phyloP scores from a whole-genome alignment of 1,139 yeast genomes.

The Candida dubliniensis region DNA sequence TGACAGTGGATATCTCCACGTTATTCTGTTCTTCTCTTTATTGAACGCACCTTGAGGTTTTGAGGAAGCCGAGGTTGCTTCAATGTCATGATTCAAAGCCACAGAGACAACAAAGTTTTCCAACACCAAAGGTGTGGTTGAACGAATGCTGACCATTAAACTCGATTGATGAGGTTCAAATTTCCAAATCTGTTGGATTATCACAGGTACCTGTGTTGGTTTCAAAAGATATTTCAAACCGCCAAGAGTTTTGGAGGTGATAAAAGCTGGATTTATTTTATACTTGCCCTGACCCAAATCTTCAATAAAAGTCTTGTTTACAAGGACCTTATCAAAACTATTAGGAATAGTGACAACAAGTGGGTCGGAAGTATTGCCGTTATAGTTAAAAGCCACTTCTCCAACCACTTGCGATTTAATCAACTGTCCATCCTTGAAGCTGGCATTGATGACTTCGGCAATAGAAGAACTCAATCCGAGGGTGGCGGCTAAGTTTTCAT shows the following conservation, averaged over 20 bases:
- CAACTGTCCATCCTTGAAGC: conserved; percentile 64
- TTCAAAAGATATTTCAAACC: conserved; percentile 65
- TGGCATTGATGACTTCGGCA: conserved; percentile 79
- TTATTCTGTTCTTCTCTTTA: conserved; percentile 77
- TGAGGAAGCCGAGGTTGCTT: conserved; percentile 72
- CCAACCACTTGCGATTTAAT: conserved; percentile 66
- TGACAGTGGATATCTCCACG: conserved; percentile 70
- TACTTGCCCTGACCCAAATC: conserved; percentile 30
- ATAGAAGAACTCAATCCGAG: conserved; percentile 67
- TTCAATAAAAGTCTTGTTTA: conserved; percentile 45
- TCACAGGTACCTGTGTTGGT: conserved; percentile 62
- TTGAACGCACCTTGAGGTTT: conserved; percentile 90
- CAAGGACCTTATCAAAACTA: conserved; percentile 34
- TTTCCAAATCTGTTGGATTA: conserved; percentile 83
- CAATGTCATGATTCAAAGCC: conserved; percentile 42
- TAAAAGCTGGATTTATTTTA: conserved; percentile 35
- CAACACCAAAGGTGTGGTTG: conserved; percentile 46
- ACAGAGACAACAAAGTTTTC: conserved; percentile 71
- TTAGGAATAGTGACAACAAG: conserved; percentile 33
- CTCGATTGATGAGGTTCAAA: conserved; percentile 83
- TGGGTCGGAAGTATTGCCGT: conserved; percentile 17
- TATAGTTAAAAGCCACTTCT: conserved; percentile 73
- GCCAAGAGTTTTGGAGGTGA: conserved; percentile 62
- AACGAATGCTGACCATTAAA: conserved; percentile 69
- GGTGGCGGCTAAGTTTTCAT: conserved; percentile 40